A percentile compares a stretch with the other conserved stretches of the same genome.
These are phyloP conservation scores for Leucosporidium yakuticum DNA, from an alignment of 768 basidiomycete genomes.

Conservation along the genomic window DNA sequence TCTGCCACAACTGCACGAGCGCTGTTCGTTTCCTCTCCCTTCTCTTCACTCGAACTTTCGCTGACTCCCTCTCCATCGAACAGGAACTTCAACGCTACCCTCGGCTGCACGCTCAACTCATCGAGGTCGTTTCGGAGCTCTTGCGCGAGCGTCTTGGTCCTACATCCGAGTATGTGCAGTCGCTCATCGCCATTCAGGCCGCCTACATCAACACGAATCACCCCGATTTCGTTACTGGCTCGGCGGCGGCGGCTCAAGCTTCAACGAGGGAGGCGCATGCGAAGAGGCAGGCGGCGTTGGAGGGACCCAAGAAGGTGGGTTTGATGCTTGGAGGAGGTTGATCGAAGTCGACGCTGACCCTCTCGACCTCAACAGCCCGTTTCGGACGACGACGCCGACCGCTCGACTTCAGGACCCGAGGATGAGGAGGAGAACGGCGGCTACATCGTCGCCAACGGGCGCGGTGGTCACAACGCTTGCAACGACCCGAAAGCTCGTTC, in stretches of 20 bases:
- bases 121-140: conserved; percentile 95
- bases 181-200: conserved; percentile 91
- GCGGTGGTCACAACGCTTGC: conserved; percentile 31
- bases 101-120: conserved; percentile 78
- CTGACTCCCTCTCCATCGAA: neutral
- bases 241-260: conserved; percentile 40
- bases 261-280: conserved; percentile 9
- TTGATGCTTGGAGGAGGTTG: neutral
- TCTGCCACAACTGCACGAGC: conserved; percentile 91
- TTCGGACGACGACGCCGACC: conserved; percentile 38
- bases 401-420: conserved; percentile 46
- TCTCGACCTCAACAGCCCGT: neutral
- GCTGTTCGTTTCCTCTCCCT: conserved; percentile 4
- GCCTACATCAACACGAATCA: conserved; percentile 99
- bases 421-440: conserved; percentile 59
- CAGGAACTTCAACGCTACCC: conserved; percentile 97
- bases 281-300: conserved; percentile 4
- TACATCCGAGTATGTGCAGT: conserved; percentile 92
- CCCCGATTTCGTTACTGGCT: conserved; percentile 81
- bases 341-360: neutral
- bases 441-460: conserved; percentile 52
- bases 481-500: conserved; percentile 54
- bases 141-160: conserved; percentile 91
- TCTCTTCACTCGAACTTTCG: neutral
- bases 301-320: conserved; percentile 14